phyloP scores from a whole-genome alignment of 2,329 filamentous ascomycete species.

The Diaporthe capsici region DNA sequence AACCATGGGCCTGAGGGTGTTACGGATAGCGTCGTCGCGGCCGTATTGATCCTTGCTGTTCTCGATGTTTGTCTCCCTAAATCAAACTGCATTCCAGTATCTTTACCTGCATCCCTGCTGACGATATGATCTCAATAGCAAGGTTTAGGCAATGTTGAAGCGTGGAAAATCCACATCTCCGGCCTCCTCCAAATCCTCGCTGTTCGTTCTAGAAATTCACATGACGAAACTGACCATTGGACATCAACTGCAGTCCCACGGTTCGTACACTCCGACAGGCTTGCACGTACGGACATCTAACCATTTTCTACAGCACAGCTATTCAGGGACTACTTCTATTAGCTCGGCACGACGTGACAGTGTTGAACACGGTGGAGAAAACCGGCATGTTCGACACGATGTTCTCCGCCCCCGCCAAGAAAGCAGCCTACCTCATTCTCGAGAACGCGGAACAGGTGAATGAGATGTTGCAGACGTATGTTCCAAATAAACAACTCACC shows the following conservation, averaged over 20 bases:
- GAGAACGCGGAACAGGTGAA: background rate
- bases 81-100: background rate
- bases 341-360: slow-evolving; percentile 2
- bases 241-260: slow-evolving; percentile 15
- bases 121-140: background rate
- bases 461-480: background rate
- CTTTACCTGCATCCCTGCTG: background rate
- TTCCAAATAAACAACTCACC: background rate
- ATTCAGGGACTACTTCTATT: slow-evolving; percentile 9
- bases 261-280: background rate
- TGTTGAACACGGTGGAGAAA: slow-evolving; percentile 2
- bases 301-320: background rate
- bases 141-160: background rate
- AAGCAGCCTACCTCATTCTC: slow-evolving; percentile 3
- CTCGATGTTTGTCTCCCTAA: background rate
- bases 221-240: background rate
- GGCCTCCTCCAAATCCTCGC: slow-evolving; percentile 4
- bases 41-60: background rate
- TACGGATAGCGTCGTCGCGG: background rate
- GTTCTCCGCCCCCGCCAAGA: slow-evolving; percentile 12
- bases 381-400: slow-evolving; percentile 18
- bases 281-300: background rate
- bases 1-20: background rate
- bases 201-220: background rate
- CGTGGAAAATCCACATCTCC: slow-evolving; percentile 7